Evolutionary conservation across 2,329 filamentous ascomycete species (phyloP).

Genomic region (Trichoderma lentiforme): DNA sequence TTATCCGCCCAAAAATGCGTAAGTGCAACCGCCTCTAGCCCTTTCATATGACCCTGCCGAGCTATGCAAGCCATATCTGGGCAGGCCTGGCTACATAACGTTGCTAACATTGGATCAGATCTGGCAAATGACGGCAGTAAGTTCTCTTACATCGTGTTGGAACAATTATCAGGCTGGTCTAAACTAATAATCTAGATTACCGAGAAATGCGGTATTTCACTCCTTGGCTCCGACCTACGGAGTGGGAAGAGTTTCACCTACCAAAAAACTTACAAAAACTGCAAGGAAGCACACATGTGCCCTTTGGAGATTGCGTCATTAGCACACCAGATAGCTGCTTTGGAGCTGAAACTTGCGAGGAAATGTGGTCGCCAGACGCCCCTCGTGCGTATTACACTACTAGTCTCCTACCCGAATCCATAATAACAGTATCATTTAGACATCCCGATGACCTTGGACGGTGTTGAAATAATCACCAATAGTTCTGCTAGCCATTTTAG

Average conservation of each 20-base stretch:
- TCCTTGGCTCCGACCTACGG: neutral
- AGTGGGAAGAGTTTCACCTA: neutral
- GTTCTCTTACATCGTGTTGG: neutral
- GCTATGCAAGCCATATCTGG: neutral
- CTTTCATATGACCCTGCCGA: too few species aligned
- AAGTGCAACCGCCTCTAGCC: too few species aligned
- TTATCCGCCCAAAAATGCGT: too few species aligned
- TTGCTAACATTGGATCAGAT: neutral
- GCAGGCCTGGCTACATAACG: neutral
- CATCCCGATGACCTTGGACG: neutral
- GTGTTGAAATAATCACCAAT: neutral
- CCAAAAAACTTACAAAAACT: neutral
- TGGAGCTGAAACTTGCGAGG: neutral
- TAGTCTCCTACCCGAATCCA: neutral
- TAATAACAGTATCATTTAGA: neutral
- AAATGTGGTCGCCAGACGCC: neutral
- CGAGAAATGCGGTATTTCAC: neutral
- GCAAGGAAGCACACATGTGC: neutral
- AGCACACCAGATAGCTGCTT: neutral
- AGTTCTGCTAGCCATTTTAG: neutral
- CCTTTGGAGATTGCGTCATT: neutral
- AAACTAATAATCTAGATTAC: neutral
- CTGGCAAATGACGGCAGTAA: neutral
- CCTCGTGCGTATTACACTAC: neutral
- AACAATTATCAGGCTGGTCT: neutral